phyloP scores from a whole-genome alignment of 495 filamentous ascomycete genomes.

The Poronia punctata region DNA sequence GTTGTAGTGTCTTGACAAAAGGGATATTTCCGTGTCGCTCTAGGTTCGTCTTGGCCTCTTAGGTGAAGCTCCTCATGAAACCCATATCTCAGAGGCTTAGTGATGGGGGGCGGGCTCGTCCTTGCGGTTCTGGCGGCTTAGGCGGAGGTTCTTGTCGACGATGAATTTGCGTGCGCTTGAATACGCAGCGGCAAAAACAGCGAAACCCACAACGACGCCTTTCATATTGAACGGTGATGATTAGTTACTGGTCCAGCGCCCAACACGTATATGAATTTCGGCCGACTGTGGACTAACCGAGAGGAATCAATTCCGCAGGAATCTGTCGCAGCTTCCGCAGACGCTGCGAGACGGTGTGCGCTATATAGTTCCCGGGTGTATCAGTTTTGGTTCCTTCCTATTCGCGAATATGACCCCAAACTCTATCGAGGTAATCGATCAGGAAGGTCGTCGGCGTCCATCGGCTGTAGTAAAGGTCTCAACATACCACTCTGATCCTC shows the following conservation, averaged over 20 bases:
- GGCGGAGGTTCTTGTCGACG: constrained; percentile 86
- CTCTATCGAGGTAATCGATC: background rate
- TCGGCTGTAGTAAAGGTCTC: background rate
- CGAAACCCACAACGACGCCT: constrained; percentile 78
- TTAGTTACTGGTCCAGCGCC: background rate
- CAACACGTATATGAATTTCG: background rate
- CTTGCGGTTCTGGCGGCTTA: constrained; percentile 50
- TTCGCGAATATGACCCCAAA: too few relatives aligned
- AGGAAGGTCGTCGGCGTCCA: background rate
- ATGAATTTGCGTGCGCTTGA: constrained; percentile 72
- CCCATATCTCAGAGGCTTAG: constrained; percentile 18
- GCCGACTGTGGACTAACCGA: constrained; percentile 57
- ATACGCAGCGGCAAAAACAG: constrained; percentile 64
- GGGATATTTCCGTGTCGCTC: constrained; percentile 11
- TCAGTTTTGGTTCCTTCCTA: too few relatives aligned
- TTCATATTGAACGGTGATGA: constrained; percentile 9
- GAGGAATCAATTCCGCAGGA: constrained; percentile 88
- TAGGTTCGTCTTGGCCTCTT: constrained; percentile 5
- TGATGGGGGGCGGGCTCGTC: constrained; percentile 30
- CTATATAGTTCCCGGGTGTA: constrained; percentile 49
- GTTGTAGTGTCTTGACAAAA: constrained; percentile 16
- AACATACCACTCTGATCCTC: constrained; percentile 77
- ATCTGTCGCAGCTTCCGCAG: constrained; percentile 79
- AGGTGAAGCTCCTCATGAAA: background rate
- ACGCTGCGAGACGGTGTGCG: constrained; percentile 95